These are phyloP conservation scores for Aspergillus avenaceus DNA, from an alignment of 495 filamentous ascomycete genomes.

Conservation along the genomic window DNA sequence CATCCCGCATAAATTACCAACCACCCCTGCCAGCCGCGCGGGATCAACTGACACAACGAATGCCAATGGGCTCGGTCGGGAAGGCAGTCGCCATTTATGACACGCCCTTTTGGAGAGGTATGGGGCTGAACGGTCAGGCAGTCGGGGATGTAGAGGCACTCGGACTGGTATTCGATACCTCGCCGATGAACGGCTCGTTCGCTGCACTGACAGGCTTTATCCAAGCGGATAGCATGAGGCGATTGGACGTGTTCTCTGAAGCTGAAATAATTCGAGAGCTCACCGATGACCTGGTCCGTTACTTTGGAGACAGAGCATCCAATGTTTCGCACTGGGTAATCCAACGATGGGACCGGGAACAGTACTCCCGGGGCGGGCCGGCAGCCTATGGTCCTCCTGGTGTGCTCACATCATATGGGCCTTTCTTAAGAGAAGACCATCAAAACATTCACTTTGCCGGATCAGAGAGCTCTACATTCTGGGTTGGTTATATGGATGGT, in stretches of 20 bases:
- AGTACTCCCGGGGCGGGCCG: not conserved
- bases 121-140: not conserved
- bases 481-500: not conserved
- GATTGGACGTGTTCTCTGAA: not conserved
- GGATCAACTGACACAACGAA: conserved; percentile 18
- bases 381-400: not conserved
- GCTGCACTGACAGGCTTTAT: not conserved
- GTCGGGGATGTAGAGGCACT: not conserved
- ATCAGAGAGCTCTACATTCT: not conserved
- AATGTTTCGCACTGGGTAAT: not conserved
- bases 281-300: not conserved
- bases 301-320: not conserved
- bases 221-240: not conserved
- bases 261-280: not conserved
- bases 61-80: conserved; percentile 20
- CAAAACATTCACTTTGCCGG: not conserved
- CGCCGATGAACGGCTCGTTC: not conserved
- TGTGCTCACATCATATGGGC: not conserved
- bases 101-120: not conserved
- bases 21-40: conserved; percentile 15
- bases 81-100: conserved; percentile 4
- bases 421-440: not conserved
- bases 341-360: not conserved
- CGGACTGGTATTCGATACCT: not conserved
- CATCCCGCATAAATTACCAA: conserved; percentile 7